These are phyloP conservation scores for Canna indica DNA, from an alignment of 176 grass and related monocot species.

Conservation along the genomic window DNA sequence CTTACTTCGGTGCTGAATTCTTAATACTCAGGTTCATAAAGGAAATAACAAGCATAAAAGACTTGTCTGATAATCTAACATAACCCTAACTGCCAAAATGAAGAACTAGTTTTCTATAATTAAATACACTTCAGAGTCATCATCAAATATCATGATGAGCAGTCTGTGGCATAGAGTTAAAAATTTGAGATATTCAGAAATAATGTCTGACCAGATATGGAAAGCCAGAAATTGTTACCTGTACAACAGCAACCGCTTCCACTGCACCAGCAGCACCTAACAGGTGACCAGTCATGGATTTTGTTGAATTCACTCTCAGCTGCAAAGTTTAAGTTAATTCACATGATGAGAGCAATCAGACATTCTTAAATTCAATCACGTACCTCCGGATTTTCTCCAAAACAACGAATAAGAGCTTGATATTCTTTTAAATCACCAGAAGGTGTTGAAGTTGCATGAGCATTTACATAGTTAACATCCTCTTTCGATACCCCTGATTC, in stretches of 20 bases:
- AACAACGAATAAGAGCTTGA: constrained; percentile 76
- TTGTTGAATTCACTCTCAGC: constrained; percentile 93
- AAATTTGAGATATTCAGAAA: constrained; percentile 6
- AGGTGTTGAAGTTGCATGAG: constrained; percentile 94
- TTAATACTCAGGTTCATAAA: not conserved
- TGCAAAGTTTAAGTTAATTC: constrained; percentile 28
- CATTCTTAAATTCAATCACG: constrained; percentile 21
- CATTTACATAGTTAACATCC: constrained; percentile 96
- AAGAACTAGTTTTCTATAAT: no score
- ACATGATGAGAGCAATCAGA: constrained; percentile 2
- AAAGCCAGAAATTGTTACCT: constrained; percentile 38
- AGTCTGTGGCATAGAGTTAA: not conserved
- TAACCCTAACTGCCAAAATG: not conserved
- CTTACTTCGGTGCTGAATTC: not conserved
- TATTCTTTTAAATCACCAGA: constrained; percentile 93
- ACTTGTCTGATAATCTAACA: not conserved
- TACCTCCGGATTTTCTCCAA: constrained; percentile 79
- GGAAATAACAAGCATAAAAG: not conserved
- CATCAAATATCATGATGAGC: not conserved
- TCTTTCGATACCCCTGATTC: constrained; percentile 79
- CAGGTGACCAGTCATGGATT: constrained; percentile 96
- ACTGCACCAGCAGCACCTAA: constrained; percentile 91
- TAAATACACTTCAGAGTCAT: not conserved
- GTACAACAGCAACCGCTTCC: constrained; percentile 88
- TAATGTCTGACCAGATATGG: not conserved